Evolutionary conservation across 129 eudicot genomes (phyloP), one percentile per base, ranked within the genome.

Genomic region (Dittrichia graveolens): DNA sequence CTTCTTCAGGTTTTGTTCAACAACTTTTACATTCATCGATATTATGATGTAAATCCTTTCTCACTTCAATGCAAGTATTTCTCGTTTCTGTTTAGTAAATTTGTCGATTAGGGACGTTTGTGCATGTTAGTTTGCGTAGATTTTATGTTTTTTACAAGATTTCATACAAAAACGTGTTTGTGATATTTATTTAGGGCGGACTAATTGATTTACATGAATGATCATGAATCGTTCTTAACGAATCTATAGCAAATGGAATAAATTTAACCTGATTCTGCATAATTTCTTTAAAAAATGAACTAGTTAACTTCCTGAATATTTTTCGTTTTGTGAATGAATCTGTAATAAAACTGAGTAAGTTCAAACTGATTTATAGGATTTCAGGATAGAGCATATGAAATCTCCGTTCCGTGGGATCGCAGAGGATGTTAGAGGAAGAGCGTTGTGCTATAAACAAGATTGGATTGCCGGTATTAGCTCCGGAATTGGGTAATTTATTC

Each of bases 391-490:
- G 87, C 69, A 76, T 71, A 9, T 85, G 12, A 82, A 65, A 57
- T 69, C 79, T 50, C 89, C 89, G 46, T 85, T 85, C 66, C 60
- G 74, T 52, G 93, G 89, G 8, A 79, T 87, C 71, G 58, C 14
- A 35, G 19, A 78, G 48, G 93, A 87, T 82, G 58, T 87, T 43
- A 45, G 69, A 69, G 93, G 89, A 61, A 71, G 89, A 71, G 52
- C 65, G 13, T 60, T 69, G 5, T 87, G 89, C 78, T 87, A 84
- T 63, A 87, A 84, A 83, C 83, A 80, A 5, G 87, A 87, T 74
- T 87, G 93, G 93, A 57, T 39, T 40, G 78, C 75, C 54, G 91
- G 91, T 16, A 64, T 81, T 61, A 78, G 78, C 57, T 82, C 93
- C 0, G 89, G 87, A 76, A 9, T 87, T 15, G 83, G 85, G 90